A percentile compares a stretch with the other conserved stretches of the same genome.
phyloP scores from a whole-genome alignment of 2,329 filamentous ascomycete genomes.

The Neonectria magnoliae region DNA sequence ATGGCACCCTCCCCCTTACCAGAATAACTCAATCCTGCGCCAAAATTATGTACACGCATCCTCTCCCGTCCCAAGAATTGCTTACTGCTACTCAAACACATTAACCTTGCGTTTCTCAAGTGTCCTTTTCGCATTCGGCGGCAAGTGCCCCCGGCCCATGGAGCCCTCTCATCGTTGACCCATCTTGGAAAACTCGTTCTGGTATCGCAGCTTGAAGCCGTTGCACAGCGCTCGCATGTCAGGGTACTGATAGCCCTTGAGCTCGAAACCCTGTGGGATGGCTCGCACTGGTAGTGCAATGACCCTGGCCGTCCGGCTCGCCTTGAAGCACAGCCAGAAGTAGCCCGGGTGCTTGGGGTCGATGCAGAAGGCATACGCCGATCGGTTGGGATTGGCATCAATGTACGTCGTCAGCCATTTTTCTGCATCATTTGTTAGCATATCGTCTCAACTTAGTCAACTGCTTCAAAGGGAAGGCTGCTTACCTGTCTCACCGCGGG shows the following conservation, averaged over 20 bases:
- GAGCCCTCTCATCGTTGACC: constrained; percentile 40
- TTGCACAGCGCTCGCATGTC: constrained; percentile 97
- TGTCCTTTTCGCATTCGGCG: background rate
- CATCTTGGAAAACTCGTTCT: constrained; percentile 73
- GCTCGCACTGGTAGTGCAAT: constrained; percentile 88
- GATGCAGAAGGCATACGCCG: constrained; percentile 95
- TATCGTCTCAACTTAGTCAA: constrained; percentile 6
- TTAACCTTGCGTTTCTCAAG: constrained; percentile 9
- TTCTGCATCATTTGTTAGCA: constrained; percentile 64
- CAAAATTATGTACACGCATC: constrained; percentile 24
- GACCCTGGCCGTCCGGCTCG: constrained; percentile 77
- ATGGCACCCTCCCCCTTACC: constrained; percentile 9
- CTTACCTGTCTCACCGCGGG: constrained; percentile 85
- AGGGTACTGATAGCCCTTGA: constrained; percentile 88
- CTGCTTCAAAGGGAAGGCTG: constrained; percentile 31
- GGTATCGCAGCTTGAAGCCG: constrained; percentile 89
- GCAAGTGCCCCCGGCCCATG: background rate
- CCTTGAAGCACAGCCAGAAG: constrained; percentile 97
- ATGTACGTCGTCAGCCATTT: constrained; percentile 97
- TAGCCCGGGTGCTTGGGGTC: constrained; percentile 92
- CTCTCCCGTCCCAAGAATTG: constrained; percentile 13
- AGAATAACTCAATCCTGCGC: constrained; percentile 22
- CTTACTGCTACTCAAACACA: constrained; percentile 26
- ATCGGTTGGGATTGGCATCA: constrained; percentile 92
- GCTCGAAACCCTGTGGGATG: constrained; percentile 91